These are phyloP conservation scores for Crithidia expoeki DNA, from an alignment of 208 protist species.

Conservation along the genomic window DNA sequence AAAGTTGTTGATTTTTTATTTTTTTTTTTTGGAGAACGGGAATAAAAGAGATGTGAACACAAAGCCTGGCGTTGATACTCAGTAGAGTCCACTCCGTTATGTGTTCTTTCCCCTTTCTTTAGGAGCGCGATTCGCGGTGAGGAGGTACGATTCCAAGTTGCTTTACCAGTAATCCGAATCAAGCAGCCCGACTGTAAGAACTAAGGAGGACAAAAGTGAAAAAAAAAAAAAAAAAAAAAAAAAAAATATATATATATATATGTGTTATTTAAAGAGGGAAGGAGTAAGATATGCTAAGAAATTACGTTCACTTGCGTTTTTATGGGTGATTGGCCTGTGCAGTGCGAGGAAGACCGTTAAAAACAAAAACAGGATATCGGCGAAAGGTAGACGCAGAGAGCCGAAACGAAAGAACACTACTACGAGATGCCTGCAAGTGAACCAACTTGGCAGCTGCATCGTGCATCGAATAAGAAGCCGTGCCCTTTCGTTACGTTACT, in stretches of 20 bases:
- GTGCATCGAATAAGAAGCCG: no score
- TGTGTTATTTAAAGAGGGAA: constrained; percentile 8
- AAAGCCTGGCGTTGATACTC: no score
- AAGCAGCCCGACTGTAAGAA: not conserved
- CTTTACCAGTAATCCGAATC: not conserved
- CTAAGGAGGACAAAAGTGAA: not conserved
- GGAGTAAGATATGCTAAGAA: constrained; percentile 22
- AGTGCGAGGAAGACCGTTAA: not conserved
- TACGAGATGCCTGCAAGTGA: no score
- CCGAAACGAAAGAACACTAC: not conserved
- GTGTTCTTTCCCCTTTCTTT: no score
- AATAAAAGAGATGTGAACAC: not conserved
- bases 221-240: constrained; percentile 10
- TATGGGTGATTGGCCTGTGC: constrained; percentile 3
- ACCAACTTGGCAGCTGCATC: no score
- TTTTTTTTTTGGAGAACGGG: not conserved
- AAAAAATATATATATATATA: no score
- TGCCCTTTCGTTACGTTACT: no score
- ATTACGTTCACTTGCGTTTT: constrained; percentile 12
- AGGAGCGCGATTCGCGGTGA: no score
- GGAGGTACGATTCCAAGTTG: not conserved
- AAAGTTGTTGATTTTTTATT: no score
- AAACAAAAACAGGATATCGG: not conserved
- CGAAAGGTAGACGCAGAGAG: not conserved
- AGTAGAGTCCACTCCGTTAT: no score